A percentile compares a stretch with the other conserved stretches of the same genome.
Evolutionary conservation across 345 rosid species (phyloP).

Genomic region (Aquilaria malaccensis): DNA sequence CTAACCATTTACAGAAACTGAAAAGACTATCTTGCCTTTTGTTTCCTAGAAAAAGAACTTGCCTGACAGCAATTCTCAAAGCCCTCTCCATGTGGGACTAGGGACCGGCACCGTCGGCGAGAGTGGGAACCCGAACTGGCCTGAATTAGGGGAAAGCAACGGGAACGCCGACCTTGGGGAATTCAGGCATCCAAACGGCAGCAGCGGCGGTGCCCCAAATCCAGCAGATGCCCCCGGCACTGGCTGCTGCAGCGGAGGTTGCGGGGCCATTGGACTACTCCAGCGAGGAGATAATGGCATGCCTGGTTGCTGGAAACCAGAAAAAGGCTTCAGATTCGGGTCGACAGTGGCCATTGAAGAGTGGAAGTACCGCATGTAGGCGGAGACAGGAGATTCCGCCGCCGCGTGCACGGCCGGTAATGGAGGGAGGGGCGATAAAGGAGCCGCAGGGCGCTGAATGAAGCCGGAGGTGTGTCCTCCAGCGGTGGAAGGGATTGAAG

Average conservation of each 20-base stretch:
- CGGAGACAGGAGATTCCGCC: conserved; percentile 70
- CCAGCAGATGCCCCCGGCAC: conserved; percentile 7
- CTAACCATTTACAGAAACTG: conserved; percentile 17
- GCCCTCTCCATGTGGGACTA: conserved; percentile 62
- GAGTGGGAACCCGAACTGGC: conserved; percentile 48
- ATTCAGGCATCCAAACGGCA: conserved; percentile 67
- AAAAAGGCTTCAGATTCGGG: conserved; percentile 38
- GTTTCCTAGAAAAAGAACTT: not conserved
- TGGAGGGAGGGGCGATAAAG: conserved; percentile 65
- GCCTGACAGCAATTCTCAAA: conserved; percentile 22
- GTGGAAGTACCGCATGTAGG: conserved; percentile 68
- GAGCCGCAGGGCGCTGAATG: conserved; percentile 32
- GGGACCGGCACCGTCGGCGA: conserved; percentile 71
- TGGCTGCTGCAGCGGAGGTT: conserved; percentile 17
- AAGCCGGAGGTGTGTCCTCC: conserved; percentile 14
- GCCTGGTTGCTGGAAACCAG: conserved; percentile 62
- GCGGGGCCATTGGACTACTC: conserved; percentile 28
- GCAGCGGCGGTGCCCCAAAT: conserved; percentile 20
- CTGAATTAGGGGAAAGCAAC: conserved; percentile 54
- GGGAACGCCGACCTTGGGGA: conserved; percentile 68
- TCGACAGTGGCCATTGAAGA: conserved; percentile 38
- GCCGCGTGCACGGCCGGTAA: conserved; percentile 59
- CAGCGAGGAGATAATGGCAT: conserved; percentile 64
- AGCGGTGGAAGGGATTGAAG: conserved; percentile 6
- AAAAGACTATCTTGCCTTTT: not conserved